These are phyloP conservation scores for Sporothrix variecibatus DNA, from an alignment of 2,329 filamentous ascomycete genomes.

Conservation along the genomic window DNA sequence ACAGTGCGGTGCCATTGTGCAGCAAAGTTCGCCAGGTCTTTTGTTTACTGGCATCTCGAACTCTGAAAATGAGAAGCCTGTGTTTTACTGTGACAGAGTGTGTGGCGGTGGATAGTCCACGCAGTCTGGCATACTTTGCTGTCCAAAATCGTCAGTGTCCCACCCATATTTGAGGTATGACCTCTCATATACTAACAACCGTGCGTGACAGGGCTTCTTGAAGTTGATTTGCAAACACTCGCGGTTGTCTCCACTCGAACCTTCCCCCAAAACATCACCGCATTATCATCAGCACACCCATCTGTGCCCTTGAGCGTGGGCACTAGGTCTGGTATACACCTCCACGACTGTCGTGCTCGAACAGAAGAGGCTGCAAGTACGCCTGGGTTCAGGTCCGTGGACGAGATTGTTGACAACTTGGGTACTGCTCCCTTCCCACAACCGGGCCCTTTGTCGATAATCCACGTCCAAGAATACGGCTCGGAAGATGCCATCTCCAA, in stretches of 20 bases:
- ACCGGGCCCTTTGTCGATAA: conserved; percentile 77
- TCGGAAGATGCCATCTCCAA: conserved; percentile 59
- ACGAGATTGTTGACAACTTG: conserved; percentile 47
- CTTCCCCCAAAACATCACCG: conserved; percentile 82
- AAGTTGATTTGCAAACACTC: conserved; percentile 77
- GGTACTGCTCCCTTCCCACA: conserved; percentile 60
- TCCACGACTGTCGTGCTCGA: conserved; percentile 71
- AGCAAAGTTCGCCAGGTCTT: conserved; percentile 65
- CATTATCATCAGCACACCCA: conserved; percentile 69
- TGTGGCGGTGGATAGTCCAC: conserved; percentile 72
- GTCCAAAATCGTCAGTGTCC: conserved; percentile 61
- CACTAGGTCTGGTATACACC: conserved; percentile 76
- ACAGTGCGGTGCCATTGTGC: conserved; percentile 63
- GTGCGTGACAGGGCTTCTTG: conserved; percentile 61
- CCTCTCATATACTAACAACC: conserved; percentile 34
- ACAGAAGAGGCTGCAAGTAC: conserved; percentile 33
- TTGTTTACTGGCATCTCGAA: conserved; percentile 58
- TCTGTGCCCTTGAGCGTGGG: conserved; percentile 78
- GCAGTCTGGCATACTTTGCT: conserved; percentile 74
- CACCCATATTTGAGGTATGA: background rate
- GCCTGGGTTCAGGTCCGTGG: conserved; percentile 38
- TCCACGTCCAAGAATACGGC: conserved; percentile 68
- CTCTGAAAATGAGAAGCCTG: conserved; percentile 54
- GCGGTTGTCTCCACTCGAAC: conserved; percentile 67
- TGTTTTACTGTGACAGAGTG: conserved; percentile 73